phyloP scores from a whole-genome alignment of 1,284 basidiomycete species.

The Farysia itapuensis region DNA sequence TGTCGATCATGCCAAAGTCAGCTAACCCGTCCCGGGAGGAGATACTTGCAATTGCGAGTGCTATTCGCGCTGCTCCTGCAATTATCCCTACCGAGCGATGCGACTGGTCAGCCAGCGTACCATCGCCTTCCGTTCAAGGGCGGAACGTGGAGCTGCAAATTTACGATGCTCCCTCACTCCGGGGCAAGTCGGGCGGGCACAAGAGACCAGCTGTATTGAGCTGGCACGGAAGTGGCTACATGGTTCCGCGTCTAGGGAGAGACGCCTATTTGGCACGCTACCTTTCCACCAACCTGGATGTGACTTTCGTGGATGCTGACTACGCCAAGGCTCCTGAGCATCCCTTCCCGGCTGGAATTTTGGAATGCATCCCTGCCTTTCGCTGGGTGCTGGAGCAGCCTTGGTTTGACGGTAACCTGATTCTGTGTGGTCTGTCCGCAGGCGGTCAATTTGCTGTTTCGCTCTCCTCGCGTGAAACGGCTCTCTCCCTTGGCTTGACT shows the following conservation, averaged over 20 bases:
- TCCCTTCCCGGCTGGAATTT: conserved; percentile 20
- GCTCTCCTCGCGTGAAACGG: conserved; percentile 4
- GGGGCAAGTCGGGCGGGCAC: not conserved
- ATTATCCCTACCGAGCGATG: not conserved
- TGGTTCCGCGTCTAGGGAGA: conserved; percentile 16
- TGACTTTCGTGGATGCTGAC: conserved; percentile 23
- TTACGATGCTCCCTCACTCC: conserved; percentile 4
- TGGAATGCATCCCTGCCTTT: conserved; percentile 16
- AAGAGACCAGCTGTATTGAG: conserved; percentile 20
- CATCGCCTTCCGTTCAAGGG: not conserved
- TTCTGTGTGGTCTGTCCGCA: conserved; percentile 21
- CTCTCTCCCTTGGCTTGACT: conserved; percentile 11
- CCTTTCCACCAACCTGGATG: conserved; percentile 9
- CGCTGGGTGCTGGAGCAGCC: conserved; percentile 18
- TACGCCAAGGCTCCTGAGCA: conserved; percentile 28
- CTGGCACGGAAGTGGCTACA: conserved; percentile 29
- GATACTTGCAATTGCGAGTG: not conserved
- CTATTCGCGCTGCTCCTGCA: not conserved
- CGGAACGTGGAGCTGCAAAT: conserved; percentile 16
- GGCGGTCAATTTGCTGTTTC: conserved; percentile 18
- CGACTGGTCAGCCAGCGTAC: not conserved
- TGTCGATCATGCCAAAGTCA: not conserved
- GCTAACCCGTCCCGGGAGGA: not conserved
- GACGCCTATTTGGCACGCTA: conserved; percentile 19
- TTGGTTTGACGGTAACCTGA: conserved; percentile 21